Evolutionary conservation across 352 stramenopile species (phyloP), one percentile per base, ranked within the genome.

Genomic region (Globisporangium sylvaticum): DNA sequence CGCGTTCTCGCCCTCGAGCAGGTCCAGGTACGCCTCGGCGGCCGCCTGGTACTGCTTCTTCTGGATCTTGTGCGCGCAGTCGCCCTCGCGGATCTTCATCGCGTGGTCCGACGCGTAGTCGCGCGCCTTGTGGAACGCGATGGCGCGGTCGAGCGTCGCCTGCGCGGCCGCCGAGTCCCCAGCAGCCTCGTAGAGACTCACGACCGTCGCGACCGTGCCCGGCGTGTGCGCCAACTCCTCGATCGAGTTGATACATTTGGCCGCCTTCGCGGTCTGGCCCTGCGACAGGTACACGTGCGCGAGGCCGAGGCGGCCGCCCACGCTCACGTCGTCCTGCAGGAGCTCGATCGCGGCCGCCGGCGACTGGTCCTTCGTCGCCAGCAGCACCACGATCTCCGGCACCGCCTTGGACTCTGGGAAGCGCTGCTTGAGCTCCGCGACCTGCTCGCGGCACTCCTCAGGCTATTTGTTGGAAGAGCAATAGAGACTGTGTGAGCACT

Each of bases 41-140:
- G 87, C 87, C 2, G 79, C 75, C 24, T 80, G 68, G 65, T 90
- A 93, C 59, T 93, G 77, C 57, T 90, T 88, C 72, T 90, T 86
- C 62, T 89, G 74, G 59, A 95, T 81, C 72, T 93, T 90, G 75
- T 86, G 84, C 69, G 79, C 78, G 73, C 84, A 92, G 62, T 91
- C 82, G 53, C 84, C 87, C 65, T 95, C 87, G 53, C 84, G 83
- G 67, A 94, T 80, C 72, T 89, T 84, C 74, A 91, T 83, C 37
- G 80, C 81, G 31, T 76, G 64, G 25, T 80, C 69, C 15, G 83
- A 91, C 31, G 74, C 78, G 66, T 80, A 89, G 63, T 89, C 76
- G n/a, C 64, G 29, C 32, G 73, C 65, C 65, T 78, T 81, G 74
- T 92, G 75, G 71, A 85, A 71, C 61, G 64, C 73, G 29, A 93